Evolutionary conservation across 176 grass and related monocot species (phyloP).

Genomic region (Hyparrhenia diplandra): DNA sequence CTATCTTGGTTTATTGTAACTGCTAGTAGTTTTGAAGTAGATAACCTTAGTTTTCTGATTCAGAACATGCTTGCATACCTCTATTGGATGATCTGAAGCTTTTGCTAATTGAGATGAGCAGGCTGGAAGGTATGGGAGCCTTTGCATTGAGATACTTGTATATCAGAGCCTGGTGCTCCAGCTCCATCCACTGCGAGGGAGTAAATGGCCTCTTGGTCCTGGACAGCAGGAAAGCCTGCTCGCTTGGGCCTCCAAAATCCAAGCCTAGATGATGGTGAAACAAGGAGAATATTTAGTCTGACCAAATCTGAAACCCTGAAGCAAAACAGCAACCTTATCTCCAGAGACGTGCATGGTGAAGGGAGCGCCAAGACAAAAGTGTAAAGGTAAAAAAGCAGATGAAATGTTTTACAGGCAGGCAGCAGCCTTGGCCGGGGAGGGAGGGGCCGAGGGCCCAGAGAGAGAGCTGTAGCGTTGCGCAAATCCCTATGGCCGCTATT

Average conservation of each 20-base stretch:
- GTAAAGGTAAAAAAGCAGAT: slow-evolving; percentile 20
- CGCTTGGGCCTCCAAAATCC: slow-evolving; percentile 39
- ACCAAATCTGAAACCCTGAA: slow-evolving; percentile 2
- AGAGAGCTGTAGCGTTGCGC: not conserved
- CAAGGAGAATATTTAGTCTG: slow-evolving; percentile 21
- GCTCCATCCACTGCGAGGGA: slow-evolving; percentile 93
- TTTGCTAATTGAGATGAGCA: slow-evolving; percentile 70
- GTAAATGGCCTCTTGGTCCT: slow-evolving; percentile 91
- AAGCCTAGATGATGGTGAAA: slow-evolving; percentile 36
- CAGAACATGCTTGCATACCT: slow-evolving; percentile 23
- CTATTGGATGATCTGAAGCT: slow-evolving; percentile 49
- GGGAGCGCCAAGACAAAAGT: slow-evolving; percentile 41
- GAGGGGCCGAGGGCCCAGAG: not conserved
- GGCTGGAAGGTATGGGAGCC: slow-evolving; percentile 62
- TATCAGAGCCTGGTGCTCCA: slow-evolving; percentile 91
- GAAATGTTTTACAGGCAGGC: slow-evolving; percentile 24
- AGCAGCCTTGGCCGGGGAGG: not conserved
- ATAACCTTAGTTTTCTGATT: not conserved
- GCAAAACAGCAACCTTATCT: slow-evolving; percentile 33
- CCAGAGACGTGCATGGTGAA: not conserved
- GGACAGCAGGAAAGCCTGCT: slow-evolving; percentile 52
- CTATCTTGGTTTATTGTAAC: not conserved
- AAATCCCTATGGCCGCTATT: slow-evolving; percentile 24
- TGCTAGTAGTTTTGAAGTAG: not conserved
- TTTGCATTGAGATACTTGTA: slow-evolving; percentile 82